Base-by-base conservation (phyloP, 441 rosid species). In the Erodium texanum region DNA sequence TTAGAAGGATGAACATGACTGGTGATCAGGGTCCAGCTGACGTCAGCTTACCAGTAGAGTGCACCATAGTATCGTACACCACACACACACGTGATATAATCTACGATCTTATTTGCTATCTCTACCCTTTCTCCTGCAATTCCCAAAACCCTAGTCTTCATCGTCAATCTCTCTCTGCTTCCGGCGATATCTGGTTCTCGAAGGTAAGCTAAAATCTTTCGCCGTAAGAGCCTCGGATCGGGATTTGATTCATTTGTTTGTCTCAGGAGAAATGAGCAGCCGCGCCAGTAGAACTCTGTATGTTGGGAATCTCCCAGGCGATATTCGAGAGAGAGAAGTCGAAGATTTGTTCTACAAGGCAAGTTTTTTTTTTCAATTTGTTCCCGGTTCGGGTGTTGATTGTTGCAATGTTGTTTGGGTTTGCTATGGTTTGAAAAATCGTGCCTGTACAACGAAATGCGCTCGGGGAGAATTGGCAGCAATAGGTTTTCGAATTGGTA, bases 331-430 rank as follows among this genome's bases (percentile, higher is more conserved):
- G 84, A 85, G 84, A 73, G 97, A 89, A 82, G 97, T 94, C 32
- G 99, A 94, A 71, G 99, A 92, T 85, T 80, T 94, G 80, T 91
- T 94, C 73, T 80, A 82, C 76, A 91, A 94, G 91, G 99, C 89
- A 65, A 1, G 34, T 36, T 19, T 2, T 61, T 19, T 2, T 61
- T 12, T 6, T 24, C 34, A 3, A 12, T 29, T 48, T 48, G 16
- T 48, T 48, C 16, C 12, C 12, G 18, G 0, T 18, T 20, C n/a
- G n/a, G 3, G 76, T 16, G 7, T 61, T 24, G 4, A 0, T 58
- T 50, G 59, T 19, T 18, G 34, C 34, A 29, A 29, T 29, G 34
- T 63, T 34, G 16, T 27, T 1, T 14, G 56, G 56, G 6, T 20
- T 61, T 24, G 9, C 5, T 19, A 62, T 23, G 45, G 6, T 67